These are phyloP conservation scores for Trichomonas tenax DNA, from an alignment of 208 protist species.

Conservation along the genomic window DNA sequence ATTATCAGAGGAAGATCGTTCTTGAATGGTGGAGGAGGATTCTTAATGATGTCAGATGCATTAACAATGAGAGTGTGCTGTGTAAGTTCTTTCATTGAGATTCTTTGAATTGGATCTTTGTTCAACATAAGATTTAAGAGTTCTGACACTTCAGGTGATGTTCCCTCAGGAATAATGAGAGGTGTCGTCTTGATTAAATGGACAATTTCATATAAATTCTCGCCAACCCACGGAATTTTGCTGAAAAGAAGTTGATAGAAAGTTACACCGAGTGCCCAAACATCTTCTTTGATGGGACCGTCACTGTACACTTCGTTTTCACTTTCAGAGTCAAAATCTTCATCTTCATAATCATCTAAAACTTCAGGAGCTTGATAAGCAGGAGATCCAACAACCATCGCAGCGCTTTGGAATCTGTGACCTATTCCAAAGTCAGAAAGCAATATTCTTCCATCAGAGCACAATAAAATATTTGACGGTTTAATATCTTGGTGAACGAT, in stretches of 20 bases:
- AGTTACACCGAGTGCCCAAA: background rate
- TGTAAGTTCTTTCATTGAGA: background rate
- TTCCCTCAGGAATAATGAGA: background rate
- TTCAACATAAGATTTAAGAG: background rate
- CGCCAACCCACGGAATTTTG: background rate
- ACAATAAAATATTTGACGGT: background rate
- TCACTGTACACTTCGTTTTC: background rate
- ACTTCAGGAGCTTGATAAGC: background rate
- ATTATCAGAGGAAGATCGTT: background rate
- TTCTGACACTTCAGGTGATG: background rate
- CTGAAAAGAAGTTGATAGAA: background rate
- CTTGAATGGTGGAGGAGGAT: background rate
- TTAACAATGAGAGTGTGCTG: background rate
- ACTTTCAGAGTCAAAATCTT: background rate
- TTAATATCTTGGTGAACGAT: slow-evolving; percentile 16
- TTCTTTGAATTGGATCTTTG: background rate
- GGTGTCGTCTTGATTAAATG: background rate
- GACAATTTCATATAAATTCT: slow-evolving; percentile 17
- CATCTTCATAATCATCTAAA: background rate
- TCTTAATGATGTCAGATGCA: background rate
- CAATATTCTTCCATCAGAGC: background rate
- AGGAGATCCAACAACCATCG: background rate
- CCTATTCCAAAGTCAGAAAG: background rate
- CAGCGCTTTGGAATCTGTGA: background rate
- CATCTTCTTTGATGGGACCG: background rate